Base-by-base conservation (phyloP, 192 early-diverging fungal genomes). In the Piromyces finnis region DNA sequence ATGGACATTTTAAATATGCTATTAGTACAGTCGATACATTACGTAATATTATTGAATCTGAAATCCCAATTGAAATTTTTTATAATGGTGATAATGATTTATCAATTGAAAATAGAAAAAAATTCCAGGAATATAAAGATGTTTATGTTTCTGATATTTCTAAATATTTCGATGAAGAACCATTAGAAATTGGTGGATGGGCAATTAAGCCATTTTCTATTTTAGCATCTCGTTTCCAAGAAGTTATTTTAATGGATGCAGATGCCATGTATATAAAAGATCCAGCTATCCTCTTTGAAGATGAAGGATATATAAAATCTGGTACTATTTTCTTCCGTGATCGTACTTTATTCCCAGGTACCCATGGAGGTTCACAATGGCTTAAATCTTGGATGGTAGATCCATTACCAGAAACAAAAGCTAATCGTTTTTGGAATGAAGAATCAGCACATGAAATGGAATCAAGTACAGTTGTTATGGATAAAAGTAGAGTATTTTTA, bases 161-260 rank as follows among this genome's bases (percentile, higher is more conserved):
- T 15, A 17, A 51, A 51, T 51, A 51, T 51, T 51, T 51, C 22
- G 41, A 51, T 22, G 18, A 51, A 17, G 41, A 51, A 12, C 83
- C 77, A 39, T 85, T 87, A 51, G 68, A 85, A 13, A 82, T 90
- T 39, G 80, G 79, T 30, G 91, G 91, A 27, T 93, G 92, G 92
- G 84, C 88, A 12, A 84, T 92, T 78, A 94, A 94, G 80, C 89
- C 93, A 0, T 93, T 87, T 86, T 88, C 92, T 0, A 79, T 93
- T 77, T 77, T 94, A n/a, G 89, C 90, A 0, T 87, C 88, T 12
- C 84, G 80, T 29, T 94, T 92, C 86, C 79, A 82, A 36, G 86
- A 92, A 27, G 86, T 86, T 22, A 90, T 94, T 68, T 82, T 94
- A 78, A 85, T 93, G 79, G 93, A 94, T 83, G 87, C 93, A 14